Evolutionary conservation across 208 protist species (phyloP).

Genomic region (Spongospora subterranea): DNA sequence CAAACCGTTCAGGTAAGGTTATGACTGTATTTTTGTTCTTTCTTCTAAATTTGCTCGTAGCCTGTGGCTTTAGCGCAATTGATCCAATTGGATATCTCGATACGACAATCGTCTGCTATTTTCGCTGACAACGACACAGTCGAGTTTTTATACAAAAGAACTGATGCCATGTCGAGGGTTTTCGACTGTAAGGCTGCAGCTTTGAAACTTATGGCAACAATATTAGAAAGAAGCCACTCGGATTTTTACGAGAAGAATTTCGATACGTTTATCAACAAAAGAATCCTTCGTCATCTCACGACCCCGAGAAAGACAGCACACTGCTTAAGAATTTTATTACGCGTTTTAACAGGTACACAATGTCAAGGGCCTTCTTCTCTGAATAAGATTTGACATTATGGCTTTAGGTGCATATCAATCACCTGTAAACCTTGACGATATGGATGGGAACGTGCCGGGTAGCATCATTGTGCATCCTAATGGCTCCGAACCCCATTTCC

Average conservation of each 20-base stretch:
- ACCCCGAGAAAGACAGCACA: constrained; percentile 19
- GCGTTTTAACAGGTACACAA: neutral
- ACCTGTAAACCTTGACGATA: neutral
- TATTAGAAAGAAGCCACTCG: neutral
- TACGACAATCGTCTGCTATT: neutral
- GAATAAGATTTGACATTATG: neutral
- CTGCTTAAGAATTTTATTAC: neutral
- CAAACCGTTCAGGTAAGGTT: neutral
- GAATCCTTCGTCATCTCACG: neutral
- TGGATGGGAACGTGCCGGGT: neutral
- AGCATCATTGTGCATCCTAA: constrained; percentile 34
- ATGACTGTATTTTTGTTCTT: neutral
- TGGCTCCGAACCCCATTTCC: neutral
- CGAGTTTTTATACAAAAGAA: neutral
- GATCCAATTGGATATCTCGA: neutral
- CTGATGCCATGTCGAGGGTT: neutral
- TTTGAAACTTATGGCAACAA: neutral
- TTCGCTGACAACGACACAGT: neutral
- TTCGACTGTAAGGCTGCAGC: constrained; percentile 24
- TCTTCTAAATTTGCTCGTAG: neutral
- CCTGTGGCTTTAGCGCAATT: neutral
- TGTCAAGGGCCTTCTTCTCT: neutral
- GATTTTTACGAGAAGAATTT: neutral
- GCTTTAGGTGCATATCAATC: neutral
- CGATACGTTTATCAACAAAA: constrained; percentile 13